Conservation (phyloP, 352 stramenopile species). For the Lagenidium giganteum region DNA sequence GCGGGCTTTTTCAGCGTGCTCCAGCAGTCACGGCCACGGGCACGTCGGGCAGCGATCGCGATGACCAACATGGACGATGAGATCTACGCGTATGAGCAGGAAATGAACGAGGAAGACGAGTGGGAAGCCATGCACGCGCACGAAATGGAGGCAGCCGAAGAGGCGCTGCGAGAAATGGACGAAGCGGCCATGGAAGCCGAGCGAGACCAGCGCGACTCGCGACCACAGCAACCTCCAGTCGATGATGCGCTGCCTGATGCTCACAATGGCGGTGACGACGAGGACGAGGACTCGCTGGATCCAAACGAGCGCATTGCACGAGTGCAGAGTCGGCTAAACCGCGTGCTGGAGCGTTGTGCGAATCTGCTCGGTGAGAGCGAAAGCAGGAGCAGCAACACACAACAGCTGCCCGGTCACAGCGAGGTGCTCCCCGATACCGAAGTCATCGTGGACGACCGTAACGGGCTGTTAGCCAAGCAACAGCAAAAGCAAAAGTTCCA, state of each 20-base stretch:
- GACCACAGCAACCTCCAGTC: not conserved
- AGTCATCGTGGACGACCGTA: constrained; percentile 21
- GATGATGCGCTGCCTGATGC: not conserved
- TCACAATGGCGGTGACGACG: not conserved
- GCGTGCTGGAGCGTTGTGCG: constrained; percentile 56
- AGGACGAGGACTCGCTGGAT: constrained; percentile 5
- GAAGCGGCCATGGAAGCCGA: constrained; percentile 48
- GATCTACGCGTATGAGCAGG: constrained; percentile 73
- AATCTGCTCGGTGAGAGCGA: constrained; percentile 56
- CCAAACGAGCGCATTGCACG: constrained; percentile 26
- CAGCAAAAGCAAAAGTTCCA: constrained; percentile 25
- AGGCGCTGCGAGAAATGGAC: constrained; percentile 56
- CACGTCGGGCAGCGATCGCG: not conserved
- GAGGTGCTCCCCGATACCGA: constrained; percentile 24
- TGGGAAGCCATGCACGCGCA: constrained; percentile 80
- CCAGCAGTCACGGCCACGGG: not conserved
- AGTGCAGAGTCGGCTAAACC: constrained; percentile 40
- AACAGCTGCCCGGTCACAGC: too few relatives aligned
- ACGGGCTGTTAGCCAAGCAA: too few relatives aligned
- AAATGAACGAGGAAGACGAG: constrained; percentile 72
- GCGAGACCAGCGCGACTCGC: constrained; percentile 4
- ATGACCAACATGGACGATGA: constrained; percentile 57
- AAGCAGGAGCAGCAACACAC: too few relatives aligned
- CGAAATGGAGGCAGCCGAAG: constrained; percentile 74
- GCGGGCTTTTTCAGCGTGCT: constrained; percentile 15